phyloP scores from a whole-genome alignment of 164 flowering plant species.

The Paratinospora sagittata region DNA sequence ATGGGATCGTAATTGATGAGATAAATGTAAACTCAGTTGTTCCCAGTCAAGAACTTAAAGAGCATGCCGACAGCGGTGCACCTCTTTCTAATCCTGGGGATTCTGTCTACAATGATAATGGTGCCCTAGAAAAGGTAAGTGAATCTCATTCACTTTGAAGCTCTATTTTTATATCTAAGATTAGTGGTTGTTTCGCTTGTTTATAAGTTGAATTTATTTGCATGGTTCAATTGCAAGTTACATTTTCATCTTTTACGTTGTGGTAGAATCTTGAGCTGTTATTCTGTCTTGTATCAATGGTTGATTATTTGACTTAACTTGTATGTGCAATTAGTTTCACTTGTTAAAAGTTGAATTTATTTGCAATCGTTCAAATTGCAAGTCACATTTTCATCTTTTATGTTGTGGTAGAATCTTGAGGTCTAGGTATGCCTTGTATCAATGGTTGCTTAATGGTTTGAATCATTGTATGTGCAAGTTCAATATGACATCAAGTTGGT shows the following conservation, averaged over 20 bases:
- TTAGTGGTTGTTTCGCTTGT: neutral
- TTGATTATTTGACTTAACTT: neutral
- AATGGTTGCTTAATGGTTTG: neutral
- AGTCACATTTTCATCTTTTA: neutral
- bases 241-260: neutral
- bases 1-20: conserved; percentile 25
- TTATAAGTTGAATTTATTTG: neutral
- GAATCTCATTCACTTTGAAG: neutral
- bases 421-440: neutral
- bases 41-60: conserved; percentile 20
- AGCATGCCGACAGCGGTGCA: conserved; percentile 17
- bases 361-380: neutral
- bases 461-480: neutral
- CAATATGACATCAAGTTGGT: neutral
- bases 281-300: neutral
- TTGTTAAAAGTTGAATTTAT: neutral
- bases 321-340: neutral
- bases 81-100: conserved; percentile 15
- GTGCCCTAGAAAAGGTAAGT: conserved; percentile 37
- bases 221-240: neutral
- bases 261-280: neutral
- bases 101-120: conserved; percentile 8
- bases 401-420: neutral
- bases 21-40: conserved; percentile 17
- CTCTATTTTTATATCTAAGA: neutral